These are phyloP conservation scores for Fusarium nematophilum DNA, from an alignment of 2,329 filamentous ascomycete genomes.

Conservation along the genomic window DNA sequence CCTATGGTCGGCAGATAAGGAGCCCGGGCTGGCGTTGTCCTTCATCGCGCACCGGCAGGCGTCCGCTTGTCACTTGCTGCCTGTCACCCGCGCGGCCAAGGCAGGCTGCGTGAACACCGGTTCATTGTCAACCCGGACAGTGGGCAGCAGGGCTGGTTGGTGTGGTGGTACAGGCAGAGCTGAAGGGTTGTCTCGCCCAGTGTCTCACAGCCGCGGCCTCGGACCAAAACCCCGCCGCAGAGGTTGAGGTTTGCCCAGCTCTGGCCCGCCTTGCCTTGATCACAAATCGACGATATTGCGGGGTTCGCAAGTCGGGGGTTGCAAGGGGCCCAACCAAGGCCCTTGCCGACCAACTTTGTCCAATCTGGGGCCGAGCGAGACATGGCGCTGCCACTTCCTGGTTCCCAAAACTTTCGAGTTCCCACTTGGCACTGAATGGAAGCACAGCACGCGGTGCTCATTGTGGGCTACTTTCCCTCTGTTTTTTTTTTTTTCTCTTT, in stretches of 20 bases:
- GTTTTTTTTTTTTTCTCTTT: constrained; percentile 16
- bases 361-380: constrained; percentile 11
- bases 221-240: constrained; percentile 28
- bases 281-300: constrained; percentile 38
- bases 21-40: not conserved
- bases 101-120: constrained; percentile 13
- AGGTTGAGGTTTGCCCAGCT: constrained; percentile 30
- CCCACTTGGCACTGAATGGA: constrained; percentile 29
- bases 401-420: constrained; percentile 13
- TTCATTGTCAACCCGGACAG: constrained; percentile 3
- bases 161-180: constrained; percentile 14
- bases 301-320: constrained; percentile 34
- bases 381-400: constrained; percentile 11
- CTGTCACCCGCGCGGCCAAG: too few relatives aligned
- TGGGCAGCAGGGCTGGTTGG: constrained; percentile 12
- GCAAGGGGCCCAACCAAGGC: constrained; percentile 37
- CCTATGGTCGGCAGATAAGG: constrained; percentile 64
- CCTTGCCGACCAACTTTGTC: constrained; percentile 10
- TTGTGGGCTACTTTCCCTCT: constrained; percentile 18
- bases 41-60: not conserved
- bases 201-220: constrained; percentile 28
- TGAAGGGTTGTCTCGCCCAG: constrained; percentile 1
- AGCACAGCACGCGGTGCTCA: constrained; percentile 35
- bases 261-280: too few relatives aligned
- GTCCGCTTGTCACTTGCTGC: constrained; percentile 2